These are phyloP conservation scores for Chaetomium sp. DNA, from an alignment of 2,329 filamentous ascomycete species.

Conservation along the genomic window DNA sequence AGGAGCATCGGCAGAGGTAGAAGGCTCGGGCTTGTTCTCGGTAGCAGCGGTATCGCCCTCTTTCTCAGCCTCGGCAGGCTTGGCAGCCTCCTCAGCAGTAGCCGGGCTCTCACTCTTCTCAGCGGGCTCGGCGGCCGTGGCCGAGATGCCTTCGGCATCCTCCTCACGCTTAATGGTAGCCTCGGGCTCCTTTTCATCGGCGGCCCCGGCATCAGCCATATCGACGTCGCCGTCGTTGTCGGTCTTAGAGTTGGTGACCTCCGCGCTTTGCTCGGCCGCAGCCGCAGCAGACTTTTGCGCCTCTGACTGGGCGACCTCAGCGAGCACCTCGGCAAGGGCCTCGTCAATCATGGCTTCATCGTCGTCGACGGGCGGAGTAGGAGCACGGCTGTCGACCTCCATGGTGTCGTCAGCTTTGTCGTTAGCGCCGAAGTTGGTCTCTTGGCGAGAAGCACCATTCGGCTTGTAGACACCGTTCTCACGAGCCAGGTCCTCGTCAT, in stretches of 20 bases:
- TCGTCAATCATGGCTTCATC: slow-evolving; percentile 25
- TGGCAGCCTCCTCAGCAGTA: slow-evolving; percentile 4
- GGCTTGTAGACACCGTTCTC: slow-evolving; percentile 61
- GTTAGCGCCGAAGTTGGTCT: slow-evolving; percentile 45
- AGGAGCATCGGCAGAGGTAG: slow-evolving; percentile 2
- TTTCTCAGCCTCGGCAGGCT: not conserved
- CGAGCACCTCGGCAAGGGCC: slow-evolving; percentile 6
- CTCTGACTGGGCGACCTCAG: slow-evolving; percentile 20
- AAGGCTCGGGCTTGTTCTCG: not conserved
- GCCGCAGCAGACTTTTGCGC: slow-evolving; percentile 20
- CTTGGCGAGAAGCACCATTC: slow-evolving; percentile 40
- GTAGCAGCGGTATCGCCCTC: not conserved
- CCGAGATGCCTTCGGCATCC: slow-evolving; percentile 24
- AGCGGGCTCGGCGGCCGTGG: slow-evolving; percentile 12
- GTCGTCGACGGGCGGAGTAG: slow-evolving; percentile 20
- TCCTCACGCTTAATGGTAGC: slow-evolving; percentile 38
- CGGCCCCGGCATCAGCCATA: slow-evolving; percentile 36
- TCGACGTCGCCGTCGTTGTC: slow-evolving; percentile 47
- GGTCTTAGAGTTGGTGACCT: slow-evolving; percentile 23
- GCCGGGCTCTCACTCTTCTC: not conserved
- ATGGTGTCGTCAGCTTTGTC: slow-evolving; percentile 21
- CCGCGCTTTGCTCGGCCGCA: slow-evolving; percentile 1
- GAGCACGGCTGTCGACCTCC: slow-evolving; percentile 22
- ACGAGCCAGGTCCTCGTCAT: slow-evolving; percentile 74
- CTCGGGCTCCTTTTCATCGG: slow-evolving; percentile 25